These are phyloP conservation scores for Hepatocystis sp. DNA, from an alignment of 169 alveolate genomes.

Conservation along the genomic window DNA sequence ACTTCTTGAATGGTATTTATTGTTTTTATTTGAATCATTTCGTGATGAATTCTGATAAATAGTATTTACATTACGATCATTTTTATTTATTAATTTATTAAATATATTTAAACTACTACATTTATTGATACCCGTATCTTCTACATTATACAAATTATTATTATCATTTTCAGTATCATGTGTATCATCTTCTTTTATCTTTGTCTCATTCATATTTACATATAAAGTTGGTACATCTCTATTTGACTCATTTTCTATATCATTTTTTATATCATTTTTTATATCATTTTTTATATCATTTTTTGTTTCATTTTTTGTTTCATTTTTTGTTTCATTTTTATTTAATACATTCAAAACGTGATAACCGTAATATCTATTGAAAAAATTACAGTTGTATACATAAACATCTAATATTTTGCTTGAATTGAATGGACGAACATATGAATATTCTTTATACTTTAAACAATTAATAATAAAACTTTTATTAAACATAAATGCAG, in stretches of 20 bases:
- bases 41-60: not conserved
- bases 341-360: not conserved
- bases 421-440: slow-evolving; percentile 5
- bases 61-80: not conserved
- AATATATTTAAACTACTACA: too few species aligned
- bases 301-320: not conserved
- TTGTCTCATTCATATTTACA: too few species aligned
- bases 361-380: slow-evolving; percentile 4
- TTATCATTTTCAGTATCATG: too few species aligned
- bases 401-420: slow-evolving; percentile 37
- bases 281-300: too few species aligned
- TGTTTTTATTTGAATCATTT: not conserved
- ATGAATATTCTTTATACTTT: not conserved
- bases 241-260: too few species aligned
- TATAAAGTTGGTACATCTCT: too few species aligned
- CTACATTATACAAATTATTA: too few species aligned
- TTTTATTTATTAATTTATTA: too few species aligned
- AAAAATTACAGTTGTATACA: slow-evolving; percentile 22
- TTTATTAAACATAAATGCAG: slow-evolving; percentile 3
- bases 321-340: not conserved
- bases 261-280: too few species aligned
- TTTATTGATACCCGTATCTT: too few species aligned
- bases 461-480: slow-evolving; percentile 16
- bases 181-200: too few species aligned
- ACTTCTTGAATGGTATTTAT: slow-evolving; percentile 2